These are phyloP conservation scores for Rhynchosporium agropyri DNA, from an alignment of 2,329 filamentous ascomycete genomes.

Conservation along the genomic window DNA sequence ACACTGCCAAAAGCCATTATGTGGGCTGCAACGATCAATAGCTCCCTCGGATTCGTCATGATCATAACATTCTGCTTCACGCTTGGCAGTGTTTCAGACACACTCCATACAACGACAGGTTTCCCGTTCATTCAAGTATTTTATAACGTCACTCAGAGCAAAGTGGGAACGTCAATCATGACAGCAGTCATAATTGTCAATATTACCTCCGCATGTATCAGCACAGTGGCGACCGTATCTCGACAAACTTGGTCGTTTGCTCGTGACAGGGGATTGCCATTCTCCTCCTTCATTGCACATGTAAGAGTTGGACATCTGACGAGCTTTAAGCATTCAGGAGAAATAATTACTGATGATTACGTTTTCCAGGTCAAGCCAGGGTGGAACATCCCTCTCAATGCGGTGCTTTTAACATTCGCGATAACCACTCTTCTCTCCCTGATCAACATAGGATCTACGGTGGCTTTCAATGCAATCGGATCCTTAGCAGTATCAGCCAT, in stretches of 20 bases:
- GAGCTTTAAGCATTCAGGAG: not conserved
- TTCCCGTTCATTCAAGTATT: constrained; percentile 57
- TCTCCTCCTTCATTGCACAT: constrained; percentile 44
- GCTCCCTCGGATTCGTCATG: constrained; percentile 47
- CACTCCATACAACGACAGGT: constrained; percentile 46
- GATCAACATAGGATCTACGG: constrained; percentile 54
- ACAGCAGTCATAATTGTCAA: constrained; percentile 47
- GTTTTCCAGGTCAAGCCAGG: constrained; percentile 43
- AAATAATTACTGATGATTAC: not conserved
- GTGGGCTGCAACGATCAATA: constrained; percentile 51
- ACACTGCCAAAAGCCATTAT: constrained; percentile 52
- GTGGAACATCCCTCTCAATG: constrained; percentile 47
- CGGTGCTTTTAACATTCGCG: constrained; percentile 34
- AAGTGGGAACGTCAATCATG: constrained; percentile 51
- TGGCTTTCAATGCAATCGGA: constrained; percentile 55
- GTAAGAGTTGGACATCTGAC: constrained; percentile 21
- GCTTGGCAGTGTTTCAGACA: constrained; percentile 42
- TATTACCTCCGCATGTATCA: constrained; percentile 44
- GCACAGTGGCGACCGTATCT: constrained; percentile 42
- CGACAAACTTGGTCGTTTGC: constrained; percentile 50
- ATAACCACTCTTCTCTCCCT: constrained; percentile 33
- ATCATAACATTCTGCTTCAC: constrained; percentile 44
- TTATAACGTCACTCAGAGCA: constrained; percentile 50
- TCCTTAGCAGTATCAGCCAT: constrained; percentile 53
- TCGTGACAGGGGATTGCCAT: constrained; percentile 49